Base-by-base conservation (phyloP, 805 yeast species). In the Blastobotrys robertii region DNA sequence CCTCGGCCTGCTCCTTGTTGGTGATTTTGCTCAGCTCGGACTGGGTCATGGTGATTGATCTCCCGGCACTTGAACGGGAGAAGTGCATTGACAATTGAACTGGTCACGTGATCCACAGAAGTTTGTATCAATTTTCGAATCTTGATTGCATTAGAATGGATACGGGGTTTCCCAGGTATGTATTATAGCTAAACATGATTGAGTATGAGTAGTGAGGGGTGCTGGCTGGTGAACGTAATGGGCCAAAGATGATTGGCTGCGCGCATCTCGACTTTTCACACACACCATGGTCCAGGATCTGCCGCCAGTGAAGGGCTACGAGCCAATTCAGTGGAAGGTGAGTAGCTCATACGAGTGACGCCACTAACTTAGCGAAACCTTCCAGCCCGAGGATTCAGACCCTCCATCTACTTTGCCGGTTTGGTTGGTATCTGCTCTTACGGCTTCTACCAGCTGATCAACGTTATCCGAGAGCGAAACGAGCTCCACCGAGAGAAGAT, bases 291-390 rank as follows among this genome's bases (percentile, higher is more conserved):
- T 45, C 32, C 95, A 85, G 71, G 95, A 85, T 58, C 67, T 85
- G 58, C 95, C 95, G 57, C 95, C 95, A 45, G 69, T 75, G 54
- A 85, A 84, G 44, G 94, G 95, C 48, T 84, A 85, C 57, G 87
- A 81, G 50, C 81, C 83, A 36, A 75, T 85, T 47, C 95, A 84
- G 67, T 85, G 94, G 94, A 81, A 81, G 60, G 65, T 62, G 46
- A 34, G 63, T 41, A 31, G 9, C 6, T 13, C 8, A 9, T 13
- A 11, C n/a, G 38, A 9, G 28, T 16, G 29, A 14, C 15, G 33
- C 22, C 12, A 37, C 25, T 22, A 38, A 15, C 35, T 12, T 42
- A 61, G 66, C 76, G 94, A 60, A 81, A 84, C 62, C 65, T 85
- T 39, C 95, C 95, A 16, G 67, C 90, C 2, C 71, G 95, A 52